Evolutionary conservation across 2,329 filamentous ascomycete species (phyloP), one percentile per base, ranked within the genome.

Genomic region (Hypoxylon sp.): DNA sequence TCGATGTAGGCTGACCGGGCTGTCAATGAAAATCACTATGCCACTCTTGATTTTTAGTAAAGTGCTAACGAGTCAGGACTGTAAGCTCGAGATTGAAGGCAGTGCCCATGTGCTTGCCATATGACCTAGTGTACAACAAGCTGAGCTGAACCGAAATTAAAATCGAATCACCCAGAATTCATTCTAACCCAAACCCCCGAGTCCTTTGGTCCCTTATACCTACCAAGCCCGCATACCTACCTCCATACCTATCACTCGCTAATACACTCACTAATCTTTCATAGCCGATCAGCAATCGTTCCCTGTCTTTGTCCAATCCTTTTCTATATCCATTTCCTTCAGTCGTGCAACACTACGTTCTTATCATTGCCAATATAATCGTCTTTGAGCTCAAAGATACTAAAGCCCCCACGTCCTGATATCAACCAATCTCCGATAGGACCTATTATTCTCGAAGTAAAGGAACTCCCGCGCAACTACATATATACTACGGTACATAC

Each of bases 91-190:
- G 13, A 37, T 35, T 17, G 30, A 30, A 46, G 25, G 5, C 25
- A 27, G 25, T 27, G 25, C 25, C 42, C 53, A n/a, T 20, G 53
- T 59, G 53, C 53, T 17, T 17, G 48, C 46, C 63, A 58, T 58
- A 63, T 68, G 66, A 56, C 57, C 14, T 6, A 65, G 63, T 65
- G 57, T 59, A 55, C n/a, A 42, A 42, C 6, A 5, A 27, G 2
- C 25, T 27, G 25, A 27, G 2, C 17, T 22, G 17, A 67, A 64
- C 65, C 61, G 46, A 68, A 70, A 70, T 70, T 68, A 68, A 64
- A 61, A 55, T 35, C 53, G 22, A 33, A 14, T 61, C 31, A 11
- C 53, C 51, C 22, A 63, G 64, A 44, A 46, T 54, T 67, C 13
- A 25, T 42, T 46, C 57, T 25, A 57, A 60, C 46, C 51, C 40